These are phyloP conservation scores for Zoysia matrella DNA, from an alignment of 202 grass and related monocot species.

Conservation along the genomic window DNA sequence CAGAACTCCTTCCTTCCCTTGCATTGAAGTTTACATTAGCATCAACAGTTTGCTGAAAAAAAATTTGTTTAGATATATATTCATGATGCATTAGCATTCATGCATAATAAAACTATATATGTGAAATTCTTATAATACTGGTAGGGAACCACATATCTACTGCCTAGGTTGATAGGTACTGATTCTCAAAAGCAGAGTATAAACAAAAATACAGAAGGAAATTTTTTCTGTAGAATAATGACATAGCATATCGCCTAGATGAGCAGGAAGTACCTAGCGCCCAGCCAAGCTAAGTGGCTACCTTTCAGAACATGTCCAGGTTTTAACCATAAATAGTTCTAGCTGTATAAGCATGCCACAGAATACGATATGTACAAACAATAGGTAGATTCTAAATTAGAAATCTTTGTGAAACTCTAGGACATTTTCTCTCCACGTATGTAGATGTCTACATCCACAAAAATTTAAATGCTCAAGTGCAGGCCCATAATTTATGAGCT, in stretches of 20 bases:
- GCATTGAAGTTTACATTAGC: constrained; percentile 58
- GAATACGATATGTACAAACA: not conserved
- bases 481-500: not conserved
- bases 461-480: not conserved
- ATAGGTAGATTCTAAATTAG: not conserved
- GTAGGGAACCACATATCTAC: not conserved
- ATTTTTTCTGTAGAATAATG: no score
- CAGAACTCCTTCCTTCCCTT: constrained; percentile 84
- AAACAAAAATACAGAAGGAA: no score
- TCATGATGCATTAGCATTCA: not conserved
- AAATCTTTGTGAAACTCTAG: not conserved
- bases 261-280: no score
- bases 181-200: no score
- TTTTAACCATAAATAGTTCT: not conserved
- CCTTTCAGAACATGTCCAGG: not conserved
- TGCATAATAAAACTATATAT: constrained; percentile 27
- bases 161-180: no score
- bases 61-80: constrained; percentile 5
- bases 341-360: constrained; percentile 1
- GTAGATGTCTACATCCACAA: not conserved
- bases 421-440: not conserved
- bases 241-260: no score
- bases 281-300: not conserved
- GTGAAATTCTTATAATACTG: not conserved
- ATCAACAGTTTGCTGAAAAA: constrained; percentile 59